A percentile compares a stretch with the other conserved stretches of the same genome.
Conservation (phyloP, 306 rosid genomes). For the Benincasa hispida region DNA sequence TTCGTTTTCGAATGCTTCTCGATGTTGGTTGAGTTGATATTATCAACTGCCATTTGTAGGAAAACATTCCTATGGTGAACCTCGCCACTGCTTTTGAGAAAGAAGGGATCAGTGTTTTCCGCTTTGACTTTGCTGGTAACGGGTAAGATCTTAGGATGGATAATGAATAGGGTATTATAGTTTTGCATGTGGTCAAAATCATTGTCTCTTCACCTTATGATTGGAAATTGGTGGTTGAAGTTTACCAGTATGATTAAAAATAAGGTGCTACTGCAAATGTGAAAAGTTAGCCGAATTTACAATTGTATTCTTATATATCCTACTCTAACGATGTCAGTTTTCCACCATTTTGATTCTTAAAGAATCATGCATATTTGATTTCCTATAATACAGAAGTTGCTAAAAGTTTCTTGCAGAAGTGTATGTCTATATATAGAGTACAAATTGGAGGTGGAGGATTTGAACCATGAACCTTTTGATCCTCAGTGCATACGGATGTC, state of each 20-base stretch:
- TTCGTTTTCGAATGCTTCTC: background rate
- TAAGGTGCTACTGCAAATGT: background rate
- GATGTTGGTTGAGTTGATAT: background rate
- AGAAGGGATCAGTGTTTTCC: constrained; percentile 48
- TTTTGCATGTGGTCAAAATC: background rate
- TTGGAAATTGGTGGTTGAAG: background rate
- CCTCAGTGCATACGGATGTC: no score
- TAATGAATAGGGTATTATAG: background rate
- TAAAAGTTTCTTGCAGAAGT: background rate
- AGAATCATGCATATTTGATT: background rate
- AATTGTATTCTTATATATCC: background rate
- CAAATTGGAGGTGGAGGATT: no score
- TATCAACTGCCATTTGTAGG: constrained; percentile 20
- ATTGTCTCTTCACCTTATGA: background rate
- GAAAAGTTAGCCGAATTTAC: background rate
- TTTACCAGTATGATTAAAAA: background rate
- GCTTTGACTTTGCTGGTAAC: constrained; percentile 86
- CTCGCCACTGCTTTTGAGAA: constrained; percentile 55
- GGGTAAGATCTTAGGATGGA: constrained; percentile 37
- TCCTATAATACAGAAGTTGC: background rate
- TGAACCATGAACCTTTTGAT: no score
- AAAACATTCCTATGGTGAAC: constrained; percentile 75
- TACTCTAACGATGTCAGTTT: background rate
- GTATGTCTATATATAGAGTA: no score
- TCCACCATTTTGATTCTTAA: background rate